Base-by-base conservation (phyloP, 1,284 basidiomycete genomes). In the Laetiporus sulphureus region DNA sequence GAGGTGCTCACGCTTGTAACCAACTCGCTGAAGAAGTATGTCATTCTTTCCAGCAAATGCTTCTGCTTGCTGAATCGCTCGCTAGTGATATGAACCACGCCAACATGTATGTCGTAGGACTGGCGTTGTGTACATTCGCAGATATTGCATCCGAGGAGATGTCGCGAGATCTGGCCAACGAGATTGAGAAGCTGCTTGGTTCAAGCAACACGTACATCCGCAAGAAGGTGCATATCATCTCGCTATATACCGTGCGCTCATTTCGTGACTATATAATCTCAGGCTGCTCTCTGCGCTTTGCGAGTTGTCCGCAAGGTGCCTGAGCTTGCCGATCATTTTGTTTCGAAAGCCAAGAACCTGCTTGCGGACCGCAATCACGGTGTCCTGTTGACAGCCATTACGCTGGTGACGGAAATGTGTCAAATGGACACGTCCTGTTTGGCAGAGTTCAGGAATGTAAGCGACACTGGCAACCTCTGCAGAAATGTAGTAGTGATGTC, bases 121-220 rank as follows among this genome's bases (percentile, higher is more conserved):
- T 99, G 39, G 95, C 94, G 1, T 77, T 99, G 32, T 98, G 94
- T 60, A 99, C 96, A 0, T 99, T 99, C 62, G 96, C 95, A 49
- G 98, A 99, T 61, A 99, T 99, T 52, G 91, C 96, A 7, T 97
- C 93, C 10, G 96, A 99, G 65, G 93, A 97, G 66, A 97, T 97
- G 94, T 93, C 93, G 16, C 81, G 93, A 55, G 94, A 97, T 72
- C 71, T 97, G 55, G 88, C 87, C 35, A 94, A 96, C 57, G 96
- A 99, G 70, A 89, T 99, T 53, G 95, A 98, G 69, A 97, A 98
- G 69, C 73, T 99, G 5, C 71, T 99, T 49, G 95, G 95, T 8
- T 96, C 92, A 36, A 95, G 90, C 57, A 99, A 99, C 65, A 92
- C 95, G 5, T 99, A 99, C 66, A 97, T 99, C 51, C 88, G 96